Evolutionary conservation across 768 basidiomycete species (phyloP), one percentile per base, ranked within the genome.

Genomic region (Hydnomerulius pinastri): DNA sequence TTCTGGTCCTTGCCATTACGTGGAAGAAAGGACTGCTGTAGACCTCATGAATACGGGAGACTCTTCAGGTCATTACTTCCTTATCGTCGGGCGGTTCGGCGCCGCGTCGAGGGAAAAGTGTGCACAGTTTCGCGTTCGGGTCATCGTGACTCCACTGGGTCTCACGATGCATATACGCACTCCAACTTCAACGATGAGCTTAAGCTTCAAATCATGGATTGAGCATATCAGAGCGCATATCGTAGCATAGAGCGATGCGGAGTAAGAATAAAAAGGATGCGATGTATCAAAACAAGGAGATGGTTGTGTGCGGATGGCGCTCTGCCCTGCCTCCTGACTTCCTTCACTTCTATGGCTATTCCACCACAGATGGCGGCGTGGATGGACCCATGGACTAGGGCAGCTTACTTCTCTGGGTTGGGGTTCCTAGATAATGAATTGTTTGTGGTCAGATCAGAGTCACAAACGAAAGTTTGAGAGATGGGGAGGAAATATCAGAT

Each of bases 401-500:
- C 32, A 17, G 20, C 50, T 58, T 56, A 68, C 44, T 66, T 68
- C 30, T 63, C 61, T 46, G 66, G 64, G 37, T 66, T 66, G 24
- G 64, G 61, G 48, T 66, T 66, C 66, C 64, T 66, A 21, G 24
- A 48, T 12, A 27, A 13, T 28, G 24, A 4, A 6, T 45, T 38
- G 12, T 15, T 45, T 38, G 12, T 15, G 7, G 24, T 63, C 46
- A 63, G 53, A 49, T 1, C 4, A 37, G 48, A 18, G 20, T 25
- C 13, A 10, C 12, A 24, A 24, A n/a, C 13, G 24, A 4, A 53
- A 15, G 13, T 41, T 10, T 20, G 33, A 7, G 18, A 27, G 21
- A 28, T 15, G 15, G 10, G 6, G 13, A 30, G 15, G 29, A 49
- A 35, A 25, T 53, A 70, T 92, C 25, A 28, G 28, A 92, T 92